Percentiles rank a stretch among this genome's conserved stretches.
These are phyloP conservation scores for Esteya vermicola DNA, from an alignment of 2,329 filamentous ascomycete genomes.

Conservation along the genomic window DNA sequence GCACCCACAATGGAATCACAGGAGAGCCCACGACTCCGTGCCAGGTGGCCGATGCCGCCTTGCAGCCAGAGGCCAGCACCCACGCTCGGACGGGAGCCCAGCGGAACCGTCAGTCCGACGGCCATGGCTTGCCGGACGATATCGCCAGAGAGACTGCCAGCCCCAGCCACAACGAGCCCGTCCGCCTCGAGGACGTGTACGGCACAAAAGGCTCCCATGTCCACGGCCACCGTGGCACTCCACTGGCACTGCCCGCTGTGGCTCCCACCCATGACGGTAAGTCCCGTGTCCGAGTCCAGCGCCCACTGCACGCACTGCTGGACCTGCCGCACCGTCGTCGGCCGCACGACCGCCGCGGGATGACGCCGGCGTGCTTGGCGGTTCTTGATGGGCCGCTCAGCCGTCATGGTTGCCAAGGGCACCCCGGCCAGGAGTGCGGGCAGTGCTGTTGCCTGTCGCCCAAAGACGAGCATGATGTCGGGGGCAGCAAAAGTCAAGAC, in stretches of 20 bases:
- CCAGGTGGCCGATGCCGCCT: slow-evolving; percentile 49
- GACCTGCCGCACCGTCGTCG: slow-evolving; percentile 31
- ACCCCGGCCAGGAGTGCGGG: slow-evolving; percentile 27
- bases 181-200: slow-evolving; percentile 25
- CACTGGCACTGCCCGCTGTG: slow-evolving; percentile 45
- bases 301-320: slow-evolving; percentile 45
- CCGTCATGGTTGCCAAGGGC: slow-evolving; percentile 18
- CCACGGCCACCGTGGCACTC: slow-evolving; percentile 37
- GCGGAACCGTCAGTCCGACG: slow-evolving; percentile 37
- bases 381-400: slow-evolving; percentile 30
- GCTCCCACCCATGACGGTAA: slow-evolving; percentile 41
- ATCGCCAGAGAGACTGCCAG: slow-evolving; percentile 42
- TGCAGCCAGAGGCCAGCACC: slow-evolving; percentile 20
- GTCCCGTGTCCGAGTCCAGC: slow-evolving; percentile 23
- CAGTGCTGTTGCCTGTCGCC: slow-evolving; percentile 25
- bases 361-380: slow-evolving; percentile 28
- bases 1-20: slow-evolving; percentile 48
- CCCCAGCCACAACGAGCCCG: slow-evolving; percentile 31
- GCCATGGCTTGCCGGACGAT: slow-evolving; percentile 33
- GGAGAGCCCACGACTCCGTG: slow-evolving; percentile 38
- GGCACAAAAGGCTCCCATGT: slow-evolving; percentile 42
- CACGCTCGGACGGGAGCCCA: slow-evolving; percentile 48
- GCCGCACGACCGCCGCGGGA: slow-evolving; percentile 30
- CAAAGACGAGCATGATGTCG: slow-evolving; percentile 36
- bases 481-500: slow-evolving; percentile 36